Conservation (phyloP, 1,139 yeast species). For the Magnusiomyces ingens region DNA sequence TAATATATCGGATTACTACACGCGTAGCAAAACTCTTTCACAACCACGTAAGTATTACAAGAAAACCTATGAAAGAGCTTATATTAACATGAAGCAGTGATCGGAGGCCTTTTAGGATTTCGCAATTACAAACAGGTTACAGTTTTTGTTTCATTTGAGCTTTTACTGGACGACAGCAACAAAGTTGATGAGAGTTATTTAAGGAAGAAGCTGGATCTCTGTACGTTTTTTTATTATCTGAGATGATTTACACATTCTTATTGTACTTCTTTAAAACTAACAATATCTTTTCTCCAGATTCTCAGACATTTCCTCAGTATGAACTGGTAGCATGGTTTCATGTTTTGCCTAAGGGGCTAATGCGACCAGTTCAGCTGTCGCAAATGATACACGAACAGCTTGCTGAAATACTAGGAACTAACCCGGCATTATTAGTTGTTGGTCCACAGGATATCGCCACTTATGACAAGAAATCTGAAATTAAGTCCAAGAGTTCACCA, state of each 20-base stretch:
- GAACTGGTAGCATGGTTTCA: conserved; percentile 32
- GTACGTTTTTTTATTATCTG: conserved; percentile 17
- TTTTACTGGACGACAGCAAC: conserved; percentile 18
- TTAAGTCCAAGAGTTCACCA: background rate
- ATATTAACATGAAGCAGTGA: conserved; percentile 24
- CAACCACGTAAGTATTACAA: conserved; percentile 20
- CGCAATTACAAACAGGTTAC: conserved; percentile 26
- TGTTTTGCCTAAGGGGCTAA: conserved; percentile 18
- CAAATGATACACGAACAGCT: conserved; percentile 22
- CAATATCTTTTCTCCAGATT: conserved; percentile 11
- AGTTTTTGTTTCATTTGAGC: conserved; percentile 32
- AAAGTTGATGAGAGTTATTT: conserved; percentile 24
- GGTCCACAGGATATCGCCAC: conserved; percentile 16
- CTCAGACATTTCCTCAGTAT: conserved; percentile 30
- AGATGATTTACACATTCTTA: background rate
- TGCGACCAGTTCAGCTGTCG: conserved; percentile 20
- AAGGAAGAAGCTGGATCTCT: conserved; percentile 24
- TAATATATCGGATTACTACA: conserved; percentile 33
- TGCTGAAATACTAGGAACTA: conserved; percentile 18
- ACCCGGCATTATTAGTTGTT: conserved; percentile 20
- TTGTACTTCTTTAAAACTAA: too few relatives aligned
- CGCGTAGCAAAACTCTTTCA: conserved; percentile 24
- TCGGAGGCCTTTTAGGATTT: conserved; percentile 33
- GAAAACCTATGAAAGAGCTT: conserved; percentile 26
- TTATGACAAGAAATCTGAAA: background rate